phyloP scores from a whole-genome alignment of 208 protist genomes.

The Wallacemonas sp. region DNA sequence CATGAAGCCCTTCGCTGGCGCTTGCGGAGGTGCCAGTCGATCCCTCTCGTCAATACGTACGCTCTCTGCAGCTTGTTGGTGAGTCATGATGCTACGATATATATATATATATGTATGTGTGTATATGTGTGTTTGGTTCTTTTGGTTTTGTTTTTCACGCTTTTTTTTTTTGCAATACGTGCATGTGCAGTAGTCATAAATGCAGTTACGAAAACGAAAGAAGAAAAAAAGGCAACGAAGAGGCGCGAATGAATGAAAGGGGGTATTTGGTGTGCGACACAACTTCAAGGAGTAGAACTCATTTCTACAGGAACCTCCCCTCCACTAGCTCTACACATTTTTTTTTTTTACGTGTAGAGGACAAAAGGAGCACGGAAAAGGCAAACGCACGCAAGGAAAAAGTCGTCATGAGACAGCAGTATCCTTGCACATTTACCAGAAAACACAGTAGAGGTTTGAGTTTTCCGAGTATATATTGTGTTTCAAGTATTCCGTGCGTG shows the following conservation, averaged over 20 bases:
- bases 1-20: constrained; percentile 19
- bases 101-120: not conserved
- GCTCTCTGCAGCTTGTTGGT: not conserved
- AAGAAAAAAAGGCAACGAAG: not conserved
- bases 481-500: too few species aligned
- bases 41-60: not conserved
- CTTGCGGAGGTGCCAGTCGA: not conserved
- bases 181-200: not conserved
- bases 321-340: too few species aligned
- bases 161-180: not conserved
- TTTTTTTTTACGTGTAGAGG: too few species aligned
- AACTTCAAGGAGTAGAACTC: too few species aligned
- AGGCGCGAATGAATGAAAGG: not conserved
- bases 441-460: too few species aligned
- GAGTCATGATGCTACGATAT: not conserved
- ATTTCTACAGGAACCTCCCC: too few species aligned
- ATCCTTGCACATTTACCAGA: too few species aligned
- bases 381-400: too few species aligned
- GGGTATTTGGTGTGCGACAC: too few species aligned
- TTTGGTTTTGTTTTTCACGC: not conserved
- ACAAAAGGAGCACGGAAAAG: too few species aligned
- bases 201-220: not conserved
- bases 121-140: constrained; percentile 18
- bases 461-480: too few species aligned
- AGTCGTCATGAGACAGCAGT: too few species aligned